A percentile compares a stretch with the other conserved stretches of the same genome.
phyloP scores from a whole-genome alignment of 352 stramenopile genomes.

The Pythium periplocum region DNA sequence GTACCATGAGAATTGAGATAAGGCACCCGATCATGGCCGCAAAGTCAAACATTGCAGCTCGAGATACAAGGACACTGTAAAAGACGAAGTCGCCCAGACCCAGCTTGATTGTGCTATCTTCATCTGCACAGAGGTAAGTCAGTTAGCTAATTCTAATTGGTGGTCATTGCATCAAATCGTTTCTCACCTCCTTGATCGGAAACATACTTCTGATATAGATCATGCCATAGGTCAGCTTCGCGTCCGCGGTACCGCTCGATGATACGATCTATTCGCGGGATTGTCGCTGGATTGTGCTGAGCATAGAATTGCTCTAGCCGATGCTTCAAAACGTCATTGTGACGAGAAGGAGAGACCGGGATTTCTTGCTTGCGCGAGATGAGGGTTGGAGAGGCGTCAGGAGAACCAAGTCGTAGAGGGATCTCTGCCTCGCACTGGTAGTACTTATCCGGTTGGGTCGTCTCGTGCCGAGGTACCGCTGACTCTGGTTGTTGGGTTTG shows the following conservation, averaged over 20 bases:
- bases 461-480: constrained; percentile 10
- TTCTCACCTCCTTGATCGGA: constrained; percentile 37
- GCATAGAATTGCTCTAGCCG: constrained; percentile 65
- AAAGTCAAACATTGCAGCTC: constrained; percentile 95
- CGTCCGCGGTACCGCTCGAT: constrained; percentile 68
- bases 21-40: constrained; percentile 93
- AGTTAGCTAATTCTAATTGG: too few species aligned
- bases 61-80: constrained; percentile 97
- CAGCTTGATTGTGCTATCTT: constrained; percentile 89
- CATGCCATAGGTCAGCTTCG: constrained; percentile 71
- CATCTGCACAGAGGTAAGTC: constrained; percentile 24
- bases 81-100: constrained; percentile 99
- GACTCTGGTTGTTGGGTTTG: constrained; percentile 13
- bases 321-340: constrained; percentile 28
- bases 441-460: constrained; percentile 23
- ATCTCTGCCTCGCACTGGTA: constrained; percentile 67
- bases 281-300: constrained; percentile 55
- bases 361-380: neutral
- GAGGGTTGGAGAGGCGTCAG: neutral
- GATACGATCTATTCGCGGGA: constrained; percentile 66
- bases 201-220: constrained; percentile 74
- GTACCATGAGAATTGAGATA: constrained; percentile 90
- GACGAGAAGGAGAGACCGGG: neutral
- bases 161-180: too few species aligned
- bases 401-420: constrained; percentile 23